Conservation (phyloP, 2,329 filamentous ascomycete genomes). For the Neonectria ditissima region DNA sequence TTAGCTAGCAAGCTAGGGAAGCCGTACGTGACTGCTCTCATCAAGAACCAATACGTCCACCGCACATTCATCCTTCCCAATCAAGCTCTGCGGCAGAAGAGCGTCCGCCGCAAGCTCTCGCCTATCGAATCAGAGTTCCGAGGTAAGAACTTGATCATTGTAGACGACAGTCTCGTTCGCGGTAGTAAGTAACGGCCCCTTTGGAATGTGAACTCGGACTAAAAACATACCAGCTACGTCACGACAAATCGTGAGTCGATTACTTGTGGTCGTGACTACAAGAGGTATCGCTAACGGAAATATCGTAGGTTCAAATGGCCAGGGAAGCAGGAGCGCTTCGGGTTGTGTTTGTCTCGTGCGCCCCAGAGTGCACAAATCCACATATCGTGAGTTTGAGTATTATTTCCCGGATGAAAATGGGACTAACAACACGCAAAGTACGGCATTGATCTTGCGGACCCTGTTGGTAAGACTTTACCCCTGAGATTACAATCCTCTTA, state of each 20-base stretch:
- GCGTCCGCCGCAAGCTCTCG: conserved; percentile 89
- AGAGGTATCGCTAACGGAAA: not conserved
- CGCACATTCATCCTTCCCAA: conserved; percentile 83
- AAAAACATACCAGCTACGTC: not conserved
- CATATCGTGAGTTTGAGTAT: conserved; percentile 77
- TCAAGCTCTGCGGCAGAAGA: conserved; percentile 83
- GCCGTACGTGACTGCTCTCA: conserved; percentile 83
- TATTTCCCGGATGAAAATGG: not conserved
- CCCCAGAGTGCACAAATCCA: conserved; percentile 84
- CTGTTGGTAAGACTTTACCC: conserved; percentile 42
- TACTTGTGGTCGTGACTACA: not conserved
- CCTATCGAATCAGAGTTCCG: conserved; percentile 88
- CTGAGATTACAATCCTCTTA: not conserved
- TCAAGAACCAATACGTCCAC: conserved; percentile 92
- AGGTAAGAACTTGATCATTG: conserved; percentile 81
- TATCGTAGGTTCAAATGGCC: conserved; percentile 70
- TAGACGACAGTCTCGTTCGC: conserved; percentile 91
- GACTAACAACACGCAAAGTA: conserved; percentile 45
- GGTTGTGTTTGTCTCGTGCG: conserved; percentile 85
- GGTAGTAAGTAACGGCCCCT: conserved; percentile 55
- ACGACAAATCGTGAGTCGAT: no score
- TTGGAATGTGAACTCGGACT: not conserved
- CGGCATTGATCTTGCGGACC: conserved; percentile 61
- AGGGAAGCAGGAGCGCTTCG: conserved; percentile 84
- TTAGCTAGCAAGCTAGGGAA: conserved; percentile 81